phyloP scores from a whole-genome alignment of 108 stramenopile genomes.

The Pseudonitzschia delicatissima region DNA sequence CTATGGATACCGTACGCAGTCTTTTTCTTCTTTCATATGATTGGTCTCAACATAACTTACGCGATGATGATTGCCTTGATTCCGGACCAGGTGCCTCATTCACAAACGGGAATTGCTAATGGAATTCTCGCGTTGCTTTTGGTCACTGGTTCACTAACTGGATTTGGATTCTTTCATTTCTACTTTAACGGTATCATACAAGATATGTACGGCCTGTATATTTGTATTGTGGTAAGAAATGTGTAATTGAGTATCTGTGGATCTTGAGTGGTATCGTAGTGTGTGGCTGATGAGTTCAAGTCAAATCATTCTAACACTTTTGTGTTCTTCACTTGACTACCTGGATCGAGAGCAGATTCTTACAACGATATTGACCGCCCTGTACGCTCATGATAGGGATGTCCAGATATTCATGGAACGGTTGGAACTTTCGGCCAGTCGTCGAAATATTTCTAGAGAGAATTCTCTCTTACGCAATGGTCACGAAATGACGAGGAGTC shows the following conservation, averaged over 20 bases:
- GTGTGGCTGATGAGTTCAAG: not conserved
- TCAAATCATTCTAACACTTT: not conserved
- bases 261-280: no score
- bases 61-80: slow-evolving; percentile 68
- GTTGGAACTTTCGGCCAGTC: slow-evolving; percentile 1
- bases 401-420: slow-evolving; percentile 1
- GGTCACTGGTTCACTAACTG: slow-evolving; percentile 53
- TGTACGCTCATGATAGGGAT: slow-evolving; percentile 13
- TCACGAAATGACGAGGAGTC: slow-evolving; percentile 1
- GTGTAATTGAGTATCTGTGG: no score
- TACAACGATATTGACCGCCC: slow-evolving; percentile 4
- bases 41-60: slow-evolving; percentile 58
- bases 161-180: slow-evolving; percentile 18
- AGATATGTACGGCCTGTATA: slow-evolving; percentile 42
- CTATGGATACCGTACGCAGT: slow-evolving; percentile 51
- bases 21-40: slow-evolving; percentile 47
- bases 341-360: not conserved
- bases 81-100: slow-evolving; percentile 46
- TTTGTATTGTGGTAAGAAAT: slow-evolving; percentile 17
- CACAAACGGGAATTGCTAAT: slow-evolving; percentile 61
- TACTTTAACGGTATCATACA: slow-evolving; percentile 11
- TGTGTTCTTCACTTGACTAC: not conserved
- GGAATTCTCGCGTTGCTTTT: slow-evolving; percentile 50
- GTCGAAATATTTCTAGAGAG: not conserved
- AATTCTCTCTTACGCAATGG: not conserved